Evolutionary conservation across 805 yeast genomes (phyloP).

Genomic region (Teunomyces panamensis): DNA sequence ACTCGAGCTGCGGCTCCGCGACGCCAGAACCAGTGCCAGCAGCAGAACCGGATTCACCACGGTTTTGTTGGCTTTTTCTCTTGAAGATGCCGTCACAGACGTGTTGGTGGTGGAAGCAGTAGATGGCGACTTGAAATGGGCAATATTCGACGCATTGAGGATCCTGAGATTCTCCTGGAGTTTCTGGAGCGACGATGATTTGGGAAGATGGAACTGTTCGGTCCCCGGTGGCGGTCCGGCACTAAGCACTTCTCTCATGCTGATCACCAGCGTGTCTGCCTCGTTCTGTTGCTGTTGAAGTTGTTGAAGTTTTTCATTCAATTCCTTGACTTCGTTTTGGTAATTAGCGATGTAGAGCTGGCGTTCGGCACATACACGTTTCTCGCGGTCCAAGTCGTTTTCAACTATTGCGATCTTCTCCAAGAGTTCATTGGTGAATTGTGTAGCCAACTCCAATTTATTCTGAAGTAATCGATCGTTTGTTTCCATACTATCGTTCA

Average conservation of each 20-base stretch:
- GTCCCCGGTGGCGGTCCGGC: conserved; percentile 22
- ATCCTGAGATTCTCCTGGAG: conserved; percentile 21
- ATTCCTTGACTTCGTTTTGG: conserved; percentile 27
- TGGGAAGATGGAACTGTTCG: conserved; percentile 4
- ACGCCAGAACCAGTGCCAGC: background rate
- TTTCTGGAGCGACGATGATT: conserved; percentile 30
- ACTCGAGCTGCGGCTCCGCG: background rate
- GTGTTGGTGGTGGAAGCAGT: conserved; percentile 16
- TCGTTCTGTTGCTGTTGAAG: conserved; percentile 5
- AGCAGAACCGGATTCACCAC: conserved; percentile 4
- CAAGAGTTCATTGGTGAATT: conserved; percentile 39
- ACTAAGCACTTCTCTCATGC: conserved; percentile 22
- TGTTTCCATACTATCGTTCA: conserved; percentile 39
- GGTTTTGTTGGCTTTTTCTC: background rate
- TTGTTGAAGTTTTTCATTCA: conserved; percentile 8
- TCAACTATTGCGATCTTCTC: conserved; percentile 43
- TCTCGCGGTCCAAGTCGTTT: conserved; percentile 35
- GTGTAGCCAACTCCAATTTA: conserved; percentile 32
- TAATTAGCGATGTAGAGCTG: conserved; percentile 28
- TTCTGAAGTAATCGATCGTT: conserved; percentile 34
- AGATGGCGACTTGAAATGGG: conserved; percentile 19
- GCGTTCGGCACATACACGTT: conserved; percentile 20
- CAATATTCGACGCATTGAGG: conserved; percentile 6
- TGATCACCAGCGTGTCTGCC: conserved; percentile 19
- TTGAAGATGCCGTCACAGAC: conserved; percentile 4